Percentiles rank a stretch among this genome's conserved stretches.
phyloP scores from a whole-genome alignment of 2,329 filamentous ascomycete genomes.

The Nigrospora oryzae region DNA sequence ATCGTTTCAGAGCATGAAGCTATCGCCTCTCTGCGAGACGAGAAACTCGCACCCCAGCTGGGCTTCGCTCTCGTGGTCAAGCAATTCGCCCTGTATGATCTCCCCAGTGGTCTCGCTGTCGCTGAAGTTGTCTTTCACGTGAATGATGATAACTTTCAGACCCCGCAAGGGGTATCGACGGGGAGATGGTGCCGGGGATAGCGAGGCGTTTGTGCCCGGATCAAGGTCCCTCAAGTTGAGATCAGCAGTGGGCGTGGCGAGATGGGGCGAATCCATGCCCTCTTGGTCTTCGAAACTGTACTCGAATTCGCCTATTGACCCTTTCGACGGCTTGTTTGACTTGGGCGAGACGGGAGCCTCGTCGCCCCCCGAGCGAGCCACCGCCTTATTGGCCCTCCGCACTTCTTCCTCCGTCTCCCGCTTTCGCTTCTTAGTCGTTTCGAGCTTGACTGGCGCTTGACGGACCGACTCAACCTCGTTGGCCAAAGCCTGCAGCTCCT shows the following conservation, averaged over 20 bases:
- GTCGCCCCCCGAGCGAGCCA: constrained; percentile 10
- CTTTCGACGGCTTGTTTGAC: constrained; percentile 23
- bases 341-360: constrained; percentile 46
- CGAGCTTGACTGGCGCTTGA: constrained; percentile 30
- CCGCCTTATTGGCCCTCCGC: constrained; percentile 6
- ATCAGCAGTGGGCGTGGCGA: constrained; percentile 39
- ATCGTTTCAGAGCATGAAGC: constrained; percentile 35
- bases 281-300: not conserved
- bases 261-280: constrained; percentile 28
- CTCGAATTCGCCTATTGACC: too few relatives aligned
- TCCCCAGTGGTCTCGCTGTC: constrained; percentile 61
- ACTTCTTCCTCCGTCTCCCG: constrained; percentile 32
- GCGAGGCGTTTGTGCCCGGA: constrained; percentile 4
- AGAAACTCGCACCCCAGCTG: constrained; percentile 74
- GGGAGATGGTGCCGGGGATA: constrained; percentile 5
- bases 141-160: constrained; percentile 78
- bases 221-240: constrained; percentile 31
- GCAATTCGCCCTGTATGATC: constrained; percentile 62
- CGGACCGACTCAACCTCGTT: constrained; percentile 54
- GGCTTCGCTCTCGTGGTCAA: constrained; percentile 53
- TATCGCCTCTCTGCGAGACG: constrained; percentile 59
- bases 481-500: constrained; percentile 68
- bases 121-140: constrained; percentile 78
- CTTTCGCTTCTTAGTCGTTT: constrained; percentile 56
- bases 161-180: constrained; percentile 49